Evolutionary conservation across 208 protist genomes (phyloP).

Genomic region (Naegleria lovaniensis): DNA sequence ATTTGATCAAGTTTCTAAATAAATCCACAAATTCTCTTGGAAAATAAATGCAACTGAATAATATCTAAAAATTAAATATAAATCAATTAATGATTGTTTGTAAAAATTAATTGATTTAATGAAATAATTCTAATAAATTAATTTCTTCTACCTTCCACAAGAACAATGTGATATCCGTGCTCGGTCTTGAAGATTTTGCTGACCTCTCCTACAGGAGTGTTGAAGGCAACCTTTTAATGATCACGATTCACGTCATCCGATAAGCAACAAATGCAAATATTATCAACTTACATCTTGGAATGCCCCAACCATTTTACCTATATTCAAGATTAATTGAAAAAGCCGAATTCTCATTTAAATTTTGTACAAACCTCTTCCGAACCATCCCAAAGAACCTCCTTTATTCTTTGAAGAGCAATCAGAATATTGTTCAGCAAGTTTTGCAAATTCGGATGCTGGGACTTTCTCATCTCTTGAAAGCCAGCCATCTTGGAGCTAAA

Average conservation of each 20-base stretch:
- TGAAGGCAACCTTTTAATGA: conserved; percentile 7
- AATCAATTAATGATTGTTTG: neutral
- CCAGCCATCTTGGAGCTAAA: neutral
- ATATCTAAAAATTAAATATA: no score
- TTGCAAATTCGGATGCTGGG: neutral
- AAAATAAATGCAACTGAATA: no score
- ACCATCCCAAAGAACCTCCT: neutral
- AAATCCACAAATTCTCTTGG: no score
- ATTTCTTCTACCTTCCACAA: conserved; percentile 20
- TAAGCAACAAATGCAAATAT: neutral
- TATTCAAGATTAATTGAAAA: no score
- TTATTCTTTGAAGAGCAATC: conserved; percentile 12
- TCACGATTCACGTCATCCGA: neutral
- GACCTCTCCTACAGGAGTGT: neutral
- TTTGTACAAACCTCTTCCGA: neutral
- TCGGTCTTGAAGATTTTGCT: neutral
- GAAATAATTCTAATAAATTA: neutral
- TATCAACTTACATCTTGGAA: neutral
- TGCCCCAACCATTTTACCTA: conserved; percentile 9
- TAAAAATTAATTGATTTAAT: neutral
- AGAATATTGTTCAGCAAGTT: conserved; percentile 4
- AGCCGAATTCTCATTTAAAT: no score
- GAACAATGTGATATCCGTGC: conserved; percentile 11
- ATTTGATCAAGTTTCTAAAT: no score
- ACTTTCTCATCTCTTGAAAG: neutral